Conservation (phyloP, 2,329 filamentous ascomycete species). For the Penicillium griseofulvum region DNA sequence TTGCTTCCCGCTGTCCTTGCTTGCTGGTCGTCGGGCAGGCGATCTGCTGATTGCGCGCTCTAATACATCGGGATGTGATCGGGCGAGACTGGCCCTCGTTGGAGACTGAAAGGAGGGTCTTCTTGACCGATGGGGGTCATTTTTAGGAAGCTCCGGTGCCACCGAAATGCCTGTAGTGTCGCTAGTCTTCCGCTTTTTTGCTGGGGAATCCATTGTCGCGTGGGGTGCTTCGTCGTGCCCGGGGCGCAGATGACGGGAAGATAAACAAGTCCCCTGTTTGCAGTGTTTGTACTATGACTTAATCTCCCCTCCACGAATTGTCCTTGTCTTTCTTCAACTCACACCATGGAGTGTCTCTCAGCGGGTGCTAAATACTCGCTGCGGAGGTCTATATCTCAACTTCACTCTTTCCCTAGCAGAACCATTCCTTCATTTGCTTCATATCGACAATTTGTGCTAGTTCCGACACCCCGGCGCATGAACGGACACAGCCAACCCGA, state of each 20-base stretch:
- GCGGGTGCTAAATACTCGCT: conserved; percentile 20
- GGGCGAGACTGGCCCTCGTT: conserved; percentile 62
- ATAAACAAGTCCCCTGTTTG: conserved; percentile 36
- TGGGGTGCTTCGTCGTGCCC: conserved; percentile 35
- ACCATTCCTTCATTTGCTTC: neutral
- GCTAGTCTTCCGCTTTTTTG: conserved; percentile 64
- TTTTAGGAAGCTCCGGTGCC: conserved; percentile 33
- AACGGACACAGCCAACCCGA: conserved; percentile 12
- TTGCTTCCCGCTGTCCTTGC: conserved; percentile 14
- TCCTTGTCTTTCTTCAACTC: conserved; percentile 5
- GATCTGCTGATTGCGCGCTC: conserved; percentile 45
- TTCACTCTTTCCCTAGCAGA: neutral
- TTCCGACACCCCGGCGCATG: conserved; percentile 21
- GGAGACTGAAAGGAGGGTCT: conserved; percentile 66
- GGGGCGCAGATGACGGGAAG: conserved; percentile 8
- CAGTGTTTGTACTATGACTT: conserved; percentile 33
- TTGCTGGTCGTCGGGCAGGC: conserved; percentile 31
- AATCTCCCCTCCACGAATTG: conserved; percentile 15
- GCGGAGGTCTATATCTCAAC: conserved; percentile 2
- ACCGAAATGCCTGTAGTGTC: conserved; percentile 50
- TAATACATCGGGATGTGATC: conserved; percentile 60
- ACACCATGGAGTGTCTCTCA: conserved; percentile 29
- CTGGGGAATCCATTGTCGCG: conserved; percentile 49
- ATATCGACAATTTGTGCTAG: conserved; percentile 20
- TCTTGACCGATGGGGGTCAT: conserved; percentile 29